phyloP scores from a whole-genome alignment of 257 asterid genomes.

The Dorcoceras hygrometricum region DNA sequence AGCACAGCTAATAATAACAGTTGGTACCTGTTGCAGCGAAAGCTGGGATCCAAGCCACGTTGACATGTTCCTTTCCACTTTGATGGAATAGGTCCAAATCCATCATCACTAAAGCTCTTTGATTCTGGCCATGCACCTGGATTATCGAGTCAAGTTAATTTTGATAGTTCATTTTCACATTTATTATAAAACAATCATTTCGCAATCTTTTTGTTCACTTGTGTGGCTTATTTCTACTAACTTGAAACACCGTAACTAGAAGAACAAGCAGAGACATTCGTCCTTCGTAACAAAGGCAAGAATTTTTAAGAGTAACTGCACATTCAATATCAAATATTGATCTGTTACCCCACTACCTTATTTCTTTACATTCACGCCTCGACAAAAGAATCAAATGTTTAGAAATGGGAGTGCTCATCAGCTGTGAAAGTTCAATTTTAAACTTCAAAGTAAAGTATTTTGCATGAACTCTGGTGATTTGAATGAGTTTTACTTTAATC shows the following conservation, averaged over 20 bases:
- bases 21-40: constrained; percentile 77
- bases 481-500: neutral
- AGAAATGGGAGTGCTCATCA: neutral
- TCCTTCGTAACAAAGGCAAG: no score
- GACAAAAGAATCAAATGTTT: neutral
- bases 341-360: neutral
- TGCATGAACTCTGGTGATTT: neutral
- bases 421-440: neutral
- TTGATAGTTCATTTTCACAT: neutral
- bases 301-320: neutral
- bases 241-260: neutral
- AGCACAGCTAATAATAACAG: neutral
- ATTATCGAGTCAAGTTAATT: constrained; percentile 24
- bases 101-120: constrained; percentile 72
- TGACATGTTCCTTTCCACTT: constrained; percentile 90
- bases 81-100: constrained; percentile 66
- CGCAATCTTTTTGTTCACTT: neutral
- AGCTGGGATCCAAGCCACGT: constrained; percentile 52
- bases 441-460: neutral
- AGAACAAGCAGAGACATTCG: neutral
- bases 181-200: no score
- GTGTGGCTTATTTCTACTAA: neutral
- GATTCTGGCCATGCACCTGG: constrained; percentile 93
- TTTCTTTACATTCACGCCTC: neutral
- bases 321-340: no score